Conservation (phyloP, 768 basidiomycete species). For the Mycena filopes region DNA sequence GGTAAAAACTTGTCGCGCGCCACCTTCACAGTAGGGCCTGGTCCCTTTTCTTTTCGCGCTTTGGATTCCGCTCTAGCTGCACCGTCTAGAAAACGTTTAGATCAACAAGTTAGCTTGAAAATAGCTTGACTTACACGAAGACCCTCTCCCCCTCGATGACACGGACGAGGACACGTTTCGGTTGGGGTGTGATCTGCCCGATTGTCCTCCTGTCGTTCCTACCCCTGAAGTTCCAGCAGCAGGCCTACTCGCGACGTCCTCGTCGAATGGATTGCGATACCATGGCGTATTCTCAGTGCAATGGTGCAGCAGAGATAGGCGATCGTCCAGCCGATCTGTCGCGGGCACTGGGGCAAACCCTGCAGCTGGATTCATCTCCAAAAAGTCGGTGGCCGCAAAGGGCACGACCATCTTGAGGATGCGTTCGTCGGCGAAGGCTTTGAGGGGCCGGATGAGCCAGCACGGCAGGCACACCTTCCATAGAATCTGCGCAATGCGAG, state of each 20-base stretch:
- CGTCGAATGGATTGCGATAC: conserved; percentile 1
- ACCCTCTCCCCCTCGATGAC: background rate
- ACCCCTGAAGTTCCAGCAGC: background rate
- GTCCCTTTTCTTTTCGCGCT: conserved; percentile 12
- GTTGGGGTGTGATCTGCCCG: background rate
- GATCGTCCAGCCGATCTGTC: background rate
- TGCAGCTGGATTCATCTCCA: background rate
- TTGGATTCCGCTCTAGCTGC: conserved; percentile 1
- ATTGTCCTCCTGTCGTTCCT: background rate
- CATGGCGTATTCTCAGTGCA: conserved; percentile 7
- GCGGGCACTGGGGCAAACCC: background rate
- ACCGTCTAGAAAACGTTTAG: background rate
- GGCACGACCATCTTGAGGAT: conserved; percentile 3
- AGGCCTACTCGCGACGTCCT: background rate
- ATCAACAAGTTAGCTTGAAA: background rate
- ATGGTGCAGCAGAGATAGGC: background rate
- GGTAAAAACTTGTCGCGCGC: conserved; percentile 7
- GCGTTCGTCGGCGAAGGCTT: conserved; percentile 4
- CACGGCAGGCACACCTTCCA: conserved; percentile 6
- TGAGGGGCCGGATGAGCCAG: background rate
- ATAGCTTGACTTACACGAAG: background rate
- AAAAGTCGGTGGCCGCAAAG: background rate
- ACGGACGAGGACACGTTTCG: background rate
- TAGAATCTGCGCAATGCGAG: conserved; percentile 5
- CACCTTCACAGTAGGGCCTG: background rate